Evolutionary conservation across 2,329 filamentous ascomycete genomes (phyloP).

Genomic region (Phialophora expanda): DNA sequence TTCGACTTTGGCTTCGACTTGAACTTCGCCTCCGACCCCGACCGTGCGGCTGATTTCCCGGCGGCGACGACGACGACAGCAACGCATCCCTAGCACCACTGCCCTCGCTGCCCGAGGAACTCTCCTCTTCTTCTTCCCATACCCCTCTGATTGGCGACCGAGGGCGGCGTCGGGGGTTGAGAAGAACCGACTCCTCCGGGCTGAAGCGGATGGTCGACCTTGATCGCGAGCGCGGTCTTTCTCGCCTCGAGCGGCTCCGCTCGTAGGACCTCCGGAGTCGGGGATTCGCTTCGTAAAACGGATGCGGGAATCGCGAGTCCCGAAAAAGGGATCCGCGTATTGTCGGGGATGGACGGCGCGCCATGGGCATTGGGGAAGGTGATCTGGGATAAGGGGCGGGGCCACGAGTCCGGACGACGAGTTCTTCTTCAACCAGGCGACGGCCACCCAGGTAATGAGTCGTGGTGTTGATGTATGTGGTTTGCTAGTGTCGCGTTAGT

Average conservation of each 20-base stretch:
- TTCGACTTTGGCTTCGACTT: neutral
- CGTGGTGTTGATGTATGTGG: slow-evolving; percentile 7
- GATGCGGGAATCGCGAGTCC: slow-evolving; percentile 1
- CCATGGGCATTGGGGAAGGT: neutral
- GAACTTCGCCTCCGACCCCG: neutral
- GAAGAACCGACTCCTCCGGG: neutral
- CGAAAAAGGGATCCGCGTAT: neutral
- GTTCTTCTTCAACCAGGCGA: slow-evolving; percentile 14
- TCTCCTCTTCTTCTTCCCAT: neutral
- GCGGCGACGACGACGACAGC: neutral
- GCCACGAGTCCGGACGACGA: neutral
- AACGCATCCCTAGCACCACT: neutral
- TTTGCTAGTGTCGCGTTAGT: slow-evolving; percentile 4
- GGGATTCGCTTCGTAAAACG: slow-evolving; percentile 13
- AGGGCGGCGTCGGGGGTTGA: neutral
- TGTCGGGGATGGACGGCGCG: neutral
- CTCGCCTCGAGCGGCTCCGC: neutral
- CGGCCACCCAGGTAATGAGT: neutral
- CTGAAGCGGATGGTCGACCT: slow-evolving; percentile 2
- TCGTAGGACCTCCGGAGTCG: slow-evolving; percentile 3
- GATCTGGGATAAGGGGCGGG: neutral
- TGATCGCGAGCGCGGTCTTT: neutral
- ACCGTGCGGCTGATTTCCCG: neutral
- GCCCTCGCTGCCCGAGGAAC: neutral
- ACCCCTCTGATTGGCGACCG: neutral